Conservation (phyloP, 2,329 filamentous ascomycete genomes). For the Alternaria sp. region DNA sequence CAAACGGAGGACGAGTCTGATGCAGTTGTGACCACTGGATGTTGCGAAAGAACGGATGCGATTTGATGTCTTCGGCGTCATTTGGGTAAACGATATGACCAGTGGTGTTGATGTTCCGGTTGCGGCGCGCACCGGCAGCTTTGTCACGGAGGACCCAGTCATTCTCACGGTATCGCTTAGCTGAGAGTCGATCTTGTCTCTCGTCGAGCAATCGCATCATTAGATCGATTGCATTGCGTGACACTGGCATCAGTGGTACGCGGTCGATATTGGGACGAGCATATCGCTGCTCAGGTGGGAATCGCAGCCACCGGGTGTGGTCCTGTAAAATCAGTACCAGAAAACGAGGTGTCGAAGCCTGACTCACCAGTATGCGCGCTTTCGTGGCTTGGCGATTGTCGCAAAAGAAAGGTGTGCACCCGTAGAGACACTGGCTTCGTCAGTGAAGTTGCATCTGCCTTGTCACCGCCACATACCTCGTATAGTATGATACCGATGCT, state of each 20-base stretch:
- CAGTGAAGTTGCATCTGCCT: neutral
- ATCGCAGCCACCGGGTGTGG: conserved; percentile 74
- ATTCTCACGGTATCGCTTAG: conserved; percentile 75
- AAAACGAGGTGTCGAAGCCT: neutral
- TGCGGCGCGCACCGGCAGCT: conserved; percentile 30
- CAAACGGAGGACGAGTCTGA: conserved; percentile 75
- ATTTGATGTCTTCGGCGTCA: conserved; percentile 89
- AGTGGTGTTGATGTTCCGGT: conserved; percentile 49
- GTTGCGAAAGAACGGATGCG: conserved; percentile 83
- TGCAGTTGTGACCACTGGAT: conserved; percentile 82
- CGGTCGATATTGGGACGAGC: conserved; percentile 62
- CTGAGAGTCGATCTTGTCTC: conserved; percentile 79
- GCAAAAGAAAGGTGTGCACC: conserved; percentile 86
- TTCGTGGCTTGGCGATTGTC: conserved; percentile 87
- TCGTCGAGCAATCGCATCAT: conserved; percentile 77
- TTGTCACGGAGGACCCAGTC: conserved; percentile 57
- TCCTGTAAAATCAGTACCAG: conserved; percentile 60
- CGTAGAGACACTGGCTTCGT: conserved; percentile 75
- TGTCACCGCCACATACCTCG: conserved; percentile 62
- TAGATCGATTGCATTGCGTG: conserved; percentile 77
- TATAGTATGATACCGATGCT: conserved; percentile 94
- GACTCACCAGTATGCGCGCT: conserved; percentile 77
- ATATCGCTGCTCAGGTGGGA: conserved; percentile 67
- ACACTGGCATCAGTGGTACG: conserved; percentile 62
- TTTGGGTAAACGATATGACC: conserved; percentile 79